phyloP scores from a whole-genome alignment of 2,329 filamentous ascomycete species.

The Trichoderma sp. region DNA sequence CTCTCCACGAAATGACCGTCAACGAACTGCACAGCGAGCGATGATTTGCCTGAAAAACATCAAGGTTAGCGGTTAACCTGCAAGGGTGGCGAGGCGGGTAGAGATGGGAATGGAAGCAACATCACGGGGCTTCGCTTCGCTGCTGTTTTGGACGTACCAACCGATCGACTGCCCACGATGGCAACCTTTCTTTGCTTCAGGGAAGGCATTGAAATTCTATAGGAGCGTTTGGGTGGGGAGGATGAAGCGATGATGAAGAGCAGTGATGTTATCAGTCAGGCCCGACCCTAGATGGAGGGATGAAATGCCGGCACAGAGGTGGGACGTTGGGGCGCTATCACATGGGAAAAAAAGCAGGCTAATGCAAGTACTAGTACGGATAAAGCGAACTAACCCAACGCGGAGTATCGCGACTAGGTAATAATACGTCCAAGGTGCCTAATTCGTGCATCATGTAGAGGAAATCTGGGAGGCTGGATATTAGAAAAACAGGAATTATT shows the following conservation, averaged over 20 bases:
- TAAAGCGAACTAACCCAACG: constrained; percentile 5
- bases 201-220: constrained; percentile 59
- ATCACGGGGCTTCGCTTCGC: neutral
- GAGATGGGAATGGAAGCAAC: neutral
- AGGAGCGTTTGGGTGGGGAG: neutral
- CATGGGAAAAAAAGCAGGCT: constrained; percentile 1
- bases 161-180: constrained; percentile 91
- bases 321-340: constrained; percentile 11
- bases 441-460: neutral
- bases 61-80: neutral
- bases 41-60: constrained; percentile 80
- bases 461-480: neutral
- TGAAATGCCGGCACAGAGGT: neutral
- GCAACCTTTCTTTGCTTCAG: constrained; percentile 93
- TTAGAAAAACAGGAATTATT: neutral
- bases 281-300: constrained; percentile 6
- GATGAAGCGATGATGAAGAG: neutral
- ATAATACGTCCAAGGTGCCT: neutral
- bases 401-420: neutral
- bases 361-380: neutral
- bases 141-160: constrained; percentile 52
- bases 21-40: constrained; percentile 93
- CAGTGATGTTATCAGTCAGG: neutral
- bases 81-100: neutral
- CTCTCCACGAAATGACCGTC: constrained; percentile 98